Evolutionary conservation across 2,329 filamentous ascomycete species (phyloP).

Genomic region (Colletotrichum musicola): DNA sequence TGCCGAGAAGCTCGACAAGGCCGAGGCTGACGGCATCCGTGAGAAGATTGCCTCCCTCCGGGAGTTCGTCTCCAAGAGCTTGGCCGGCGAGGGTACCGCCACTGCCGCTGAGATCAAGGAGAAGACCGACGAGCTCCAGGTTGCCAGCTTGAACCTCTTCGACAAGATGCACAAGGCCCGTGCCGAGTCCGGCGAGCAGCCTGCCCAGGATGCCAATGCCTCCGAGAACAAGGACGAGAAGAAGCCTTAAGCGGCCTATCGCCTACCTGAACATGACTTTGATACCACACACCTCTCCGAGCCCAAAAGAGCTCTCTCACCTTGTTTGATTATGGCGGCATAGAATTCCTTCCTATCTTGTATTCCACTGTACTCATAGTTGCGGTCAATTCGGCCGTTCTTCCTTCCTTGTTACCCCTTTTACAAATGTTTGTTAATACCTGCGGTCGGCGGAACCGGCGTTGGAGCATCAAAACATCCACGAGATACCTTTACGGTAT

Average conservation of each 20-base stretch:
- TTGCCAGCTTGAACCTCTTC: constrained; percentile 94
- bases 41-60: constrained; percentile 92
- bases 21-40: constrained; percentile 90
- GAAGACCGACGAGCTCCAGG: constrained; percentile 98
- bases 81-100: constrained; percentile 87
- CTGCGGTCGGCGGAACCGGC: constrained; percentile 61
- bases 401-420: constrained; percentile 51
- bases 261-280: constrained; percentile 41
- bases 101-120: constrained; percentile 96
- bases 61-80: constrained; percentile 93
- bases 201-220: constrained; percentile 70
- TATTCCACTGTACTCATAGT: constrained; percentile 66
- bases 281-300: constrained; percentile 5
- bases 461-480: constrained; percentile 66
- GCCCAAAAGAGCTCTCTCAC: constrained; percentile 6
- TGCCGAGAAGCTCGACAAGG: constrained; percentile 95
- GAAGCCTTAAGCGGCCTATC: constrained; percentile 68
- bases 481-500: constrained; percentile 57
- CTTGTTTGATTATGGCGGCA: constrained; percentile 50
- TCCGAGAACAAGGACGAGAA: constrained; percentile 76
- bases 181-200: constrained; percentile 72
- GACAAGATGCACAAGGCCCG: constrained; percentile 99
- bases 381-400: constrained; percentile 47
- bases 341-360: constrained; percentile 54
- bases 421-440: constrained; percentile 60